Evolutionary conservation across 371 early-diverging fungal species (phyloP).

Genomic region (Apophysomyces elegans): DNA sequence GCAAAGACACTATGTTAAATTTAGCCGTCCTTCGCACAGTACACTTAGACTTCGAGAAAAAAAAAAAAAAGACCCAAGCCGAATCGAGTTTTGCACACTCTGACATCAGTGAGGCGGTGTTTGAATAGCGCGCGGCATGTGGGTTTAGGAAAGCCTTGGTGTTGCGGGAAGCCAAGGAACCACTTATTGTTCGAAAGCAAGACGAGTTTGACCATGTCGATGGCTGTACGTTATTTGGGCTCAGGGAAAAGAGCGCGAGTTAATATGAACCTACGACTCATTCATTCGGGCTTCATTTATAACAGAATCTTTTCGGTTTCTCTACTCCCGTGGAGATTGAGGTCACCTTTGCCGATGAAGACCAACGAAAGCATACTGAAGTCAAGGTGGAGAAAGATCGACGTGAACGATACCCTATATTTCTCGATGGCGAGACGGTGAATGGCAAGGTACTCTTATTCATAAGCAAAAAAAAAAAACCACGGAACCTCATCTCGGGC

Average conservation of each 20-base stretch:
- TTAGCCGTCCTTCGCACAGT: no score
- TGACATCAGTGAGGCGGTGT: slow-evolving; percentile 9
- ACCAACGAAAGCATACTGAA: slow-evolving; percentile 80
- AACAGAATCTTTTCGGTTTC: slow-evolving; percentile 82
- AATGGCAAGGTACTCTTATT: slow-evolving; percentile 79
- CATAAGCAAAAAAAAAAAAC: background rate
- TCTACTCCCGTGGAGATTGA: slow-evolving; percentile 89
- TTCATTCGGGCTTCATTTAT: background rate
- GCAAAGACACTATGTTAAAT: no score
- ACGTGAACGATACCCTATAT: slow-evolving; percentile 88
- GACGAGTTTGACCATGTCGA: slow-evolving; percentile 31
- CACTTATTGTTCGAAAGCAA: background rate
- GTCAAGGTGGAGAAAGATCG: slow-evolving; percentile 89
- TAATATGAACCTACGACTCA: background rate
- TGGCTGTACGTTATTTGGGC: slow-evolving; percentile 38
- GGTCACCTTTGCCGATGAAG: slow-evolving; percentile 79
- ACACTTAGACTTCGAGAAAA: no score
- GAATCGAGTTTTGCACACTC: background rate
- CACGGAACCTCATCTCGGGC: background rate
- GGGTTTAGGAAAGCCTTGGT: background rate
- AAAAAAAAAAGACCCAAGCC: no score
- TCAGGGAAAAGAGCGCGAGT: background rate
- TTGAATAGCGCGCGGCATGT: background rate
- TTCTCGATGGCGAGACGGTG: slow-evolving; percentile 95
- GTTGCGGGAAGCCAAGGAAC: slow-evolving; percentile 1